A percentile compares a stretch with the other conserved stretches of the same genome.
Conservation (phyloP, 495 filamentous ascomycete species). For the Xylaria telfairii region DNA sequence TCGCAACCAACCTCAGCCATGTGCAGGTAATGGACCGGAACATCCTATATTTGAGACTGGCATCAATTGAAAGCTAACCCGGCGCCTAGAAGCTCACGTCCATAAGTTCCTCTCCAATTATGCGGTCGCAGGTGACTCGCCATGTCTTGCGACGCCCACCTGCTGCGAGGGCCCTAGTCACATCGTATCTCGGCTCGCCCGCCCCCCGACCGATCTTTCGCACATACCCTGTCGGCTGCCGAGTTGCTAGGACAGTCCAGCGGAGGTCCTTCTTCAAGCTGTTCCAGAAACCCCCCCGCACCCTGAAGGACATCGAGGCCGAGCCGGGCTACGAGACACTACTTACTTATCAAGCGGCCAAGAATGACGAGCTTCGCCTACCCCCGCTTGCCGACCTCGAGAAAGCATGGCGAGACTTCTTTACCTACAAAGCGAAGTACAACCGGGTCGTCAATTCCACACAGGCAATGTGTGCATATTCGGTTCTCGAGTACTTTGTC, state of each 20-base stretch:
- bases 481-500: constrained; percentile 65
- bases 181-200: constrained; percentile 17
- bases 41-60: background rate
- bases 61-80: constrained; percentile 30
- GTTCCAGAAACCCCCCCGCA: constrained; percentile 59
- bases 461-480: constrained; percentile 64
- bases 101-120: constrained; percentile 50
- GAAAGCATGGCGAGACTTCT: constrained; percentile 68
- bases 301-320: constrained; percentile 59
- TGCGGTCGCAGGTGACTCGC: constrained; percentile 78
- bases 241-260: constrained; percentile 38
- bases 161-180: constrained; percentile 33
- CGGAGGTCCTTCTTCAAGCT: constrained; percentile 64
- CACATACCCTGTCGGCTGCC: constrained; percentile 33
- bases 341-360: constrained; percentile 53
- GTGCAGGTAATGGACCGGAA: constrained; percentile 35
- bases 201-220: constrained; percentile 26
- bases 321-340: constrained; percentile 67
- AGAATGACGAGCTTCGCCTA: constrained; percentile 56
- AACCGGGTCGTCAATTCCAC: constrained; percentile 64
- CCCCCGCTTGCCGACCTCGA: constrained; percentile 66
- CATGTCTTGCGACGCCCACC: constrained; percentile 46
- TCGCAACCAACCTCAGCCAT: constrained; percentile 34
- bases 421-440: constrained; percentile 58
- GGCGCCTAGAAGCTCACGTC: constrained; percentile 31